These are phyloP conservation scores for Carallia pectinifolia DNA, from an alignment of 345 rosid genomes.

Conservation along the genomic window DNA sequence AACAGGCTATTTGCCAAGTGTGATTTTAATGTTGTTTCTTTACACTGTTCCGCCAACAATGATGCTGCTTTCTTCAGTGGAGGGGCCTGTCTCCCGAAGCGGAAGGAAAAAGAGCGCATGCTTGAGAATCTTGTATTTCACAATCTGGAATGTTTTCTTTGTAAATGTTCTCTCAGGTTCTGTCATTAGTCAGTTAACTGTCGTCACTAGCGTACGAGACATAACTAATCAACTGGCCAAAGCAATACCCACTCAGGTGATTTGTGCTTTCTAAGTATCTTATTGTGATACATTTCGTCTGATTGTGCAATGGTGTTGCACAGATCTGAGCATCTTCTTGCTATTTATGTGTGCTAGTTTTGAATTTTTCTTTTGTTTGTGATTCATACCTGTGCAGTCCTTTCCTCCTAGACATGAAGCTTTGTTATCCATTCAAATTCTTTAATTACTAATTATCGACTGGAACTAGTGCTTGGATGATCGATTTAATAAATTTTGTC, in stretches of 20 bases:
- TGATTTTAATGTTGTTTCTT: constrained; percentile 59
- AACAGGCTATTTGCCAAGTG: constrained; percentile 97
- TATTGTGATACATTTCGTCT: neutral
- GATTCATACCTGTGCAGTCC: no score
- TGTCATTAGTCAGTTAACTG: constrained; percentile 48
- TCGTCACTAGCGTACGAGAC: constrained; percentile 58
- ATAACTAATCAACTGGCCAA: constrained; percentile 66
- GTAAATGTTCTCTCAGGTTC: constrained; percentile 81
- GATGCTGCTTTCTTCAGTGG: constrained; percentile 76
- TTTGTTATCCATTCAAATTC: no score
- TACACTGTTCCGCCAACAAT: constrained; percentile 85
- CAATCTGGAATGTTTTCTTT: constrained; percentile 94
- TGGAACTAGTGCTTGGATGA: neutral
- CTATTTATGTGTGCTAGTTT: neutral
- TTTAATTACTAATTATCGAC: no score
- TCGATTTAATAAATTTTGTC: neutral
- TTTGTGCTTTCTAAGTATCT: neutral
- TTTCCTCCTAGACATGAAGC: no score
- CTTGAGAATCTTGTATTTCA: constrained; percentile 73
- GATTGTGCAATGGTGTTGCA: neutral
- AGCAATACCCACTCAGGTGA: constrained; percentile 84
- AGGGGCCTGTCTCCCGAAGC: constrained; percentile 75
- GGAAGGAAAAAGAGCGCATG: constrained; percentile 83
- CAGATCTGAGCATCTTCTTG: neutral
- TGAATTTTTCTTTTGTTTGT: no score